Base-by-base conservation (phyloP, 2,329 filamentous ascomycete species). In the Proliferodiscus dingleyae region DNA sequence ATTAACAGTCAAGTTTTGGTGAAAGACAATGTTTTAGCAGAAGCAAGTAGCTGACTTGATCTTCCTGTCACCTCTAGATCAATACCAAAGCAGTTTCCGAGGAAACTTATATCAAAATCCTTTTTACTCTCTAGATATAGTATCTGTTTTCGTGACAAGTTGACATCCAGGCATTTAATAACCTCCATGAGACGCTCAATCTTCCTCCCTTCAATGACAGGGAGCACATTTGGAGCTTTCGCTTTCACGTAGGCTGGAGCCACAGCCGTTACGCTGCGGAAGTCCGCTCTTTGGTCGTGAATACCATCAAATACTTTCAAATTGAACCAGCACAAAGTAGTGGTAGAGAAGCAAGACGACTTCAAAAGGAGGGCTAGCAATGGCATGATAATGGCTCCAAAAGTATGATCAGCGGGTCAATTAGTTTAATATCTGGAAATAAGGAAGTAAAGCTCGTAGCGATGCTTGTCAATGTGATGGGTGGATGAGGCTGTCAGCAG, bases 241-340 rank as follows among this genome's bases (percentile, higher is more conserved):
- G 80, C 74, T 72, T 85, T 75, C 13, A 89, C 79, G 58, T 89
- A 89, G 2, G 85, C 85, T 21, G 89, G 66, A 7, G 85, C 85
- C 24, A 87, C 67, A 30, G 75, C 75, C 3, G 80, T 83, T 38
- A 87, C 71, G 24, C 73, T 67, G n/a, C n/a, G n/a, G n/a, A n/a
- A n/a, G n/a, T n/a, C n/a, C n/a, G n/a, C n/a, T n/a, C n/a, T n/a
- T n/a, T n/a, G n/a, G n/a, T n/a, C n/a, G n/a, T n/a, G n/a, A n/a
- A n/a, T n/a, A n/a, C n/a, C n/a, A n/a, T n/a, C n/a, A n/a, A n/a
- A n/a, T n/a, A n/a, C n/a, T n/a, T n/a, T n/a, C n/a, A n/a, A n/a
- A n/a, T n/a, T n/a, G n/a, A n/a, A n/a, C n/a, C n/a, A n/a, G n/a
- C n/a, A n/a, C n/a, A n/a, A n/a, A n/a, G n/a, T n/a, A n/a, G n/a